Conservation (phyloP, 163 green algal species). For the Scenedesmus sp. region DNA sequence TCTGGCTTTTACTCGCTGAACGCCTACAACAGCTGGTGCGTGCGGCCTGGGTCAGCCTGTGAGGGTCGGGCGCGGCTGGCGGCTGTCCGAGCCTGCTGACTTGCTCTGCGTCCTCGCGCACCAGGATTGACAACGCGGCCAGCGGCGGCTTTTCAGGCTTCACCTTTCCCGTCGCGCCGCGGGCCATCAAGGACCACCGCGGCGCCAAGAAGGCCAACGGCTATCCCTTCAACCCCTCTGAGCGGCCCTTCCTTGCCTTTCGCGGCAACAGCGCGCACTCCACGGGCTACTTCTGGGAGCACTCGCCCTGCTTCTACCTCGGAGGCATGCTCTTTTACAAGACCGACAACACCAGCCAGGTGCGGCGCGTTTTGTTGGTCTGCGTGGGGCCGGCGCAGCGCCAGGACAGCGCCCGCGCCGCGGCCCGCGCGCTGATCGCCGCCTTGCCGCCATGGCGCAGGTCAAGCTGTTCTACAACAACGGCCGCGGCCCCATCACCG, state of each 20-base stretch:
- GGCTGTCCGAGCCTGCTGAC: background rate
- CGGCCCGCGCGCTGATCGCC: no score
- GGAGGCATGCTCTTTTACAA: slow-evolving; percentile 55
- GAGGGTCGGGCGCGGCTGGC: no score
- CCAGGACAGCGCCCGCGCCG: no score
- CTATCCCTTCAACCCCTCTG: slow-evolving; percentile 18
- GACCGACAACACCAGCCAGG: no score
- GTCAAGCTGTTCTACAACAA: slow-evolving; percentile 34
- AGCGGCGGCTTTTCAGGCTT: slow-evolving; percentile 73
- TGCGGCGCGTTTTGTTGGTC: background rate
- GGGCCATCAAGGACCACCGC: slow-evolving; percentile 51
- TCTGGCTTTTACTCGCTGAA: slow-evolving; percentile 76
- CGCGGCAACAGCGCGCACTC: slow-evolving; percentile 71
- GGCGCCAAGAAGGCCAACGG: slow-evolving; percentile 13
- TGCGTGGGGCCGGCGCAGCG: no score
- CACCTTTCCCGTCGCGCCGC: slow-evolving; percentile 62
- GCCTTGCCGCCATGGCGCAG: no score
- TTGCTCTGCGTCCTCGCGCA: background rate
- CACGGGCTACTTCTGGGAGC: slow-evolving; percentile 57
- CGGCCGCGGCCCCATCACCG: slow-evolving; percentile 1
- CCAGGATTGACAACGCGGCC: slow-evolving; percentile 64
- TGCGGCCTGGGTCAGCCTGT: no score
- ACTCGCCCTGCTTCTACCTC: slow-evolving; percentile 68
- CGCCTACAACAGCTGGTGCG: slow-evolving; percentile 66
- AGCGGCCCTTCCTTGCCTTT: slow-evolving; percentile 60